phyloP scores from a whole-genome alignment of 192 early-diverging fungal species.

The Mortierella antarctica region DNA sequence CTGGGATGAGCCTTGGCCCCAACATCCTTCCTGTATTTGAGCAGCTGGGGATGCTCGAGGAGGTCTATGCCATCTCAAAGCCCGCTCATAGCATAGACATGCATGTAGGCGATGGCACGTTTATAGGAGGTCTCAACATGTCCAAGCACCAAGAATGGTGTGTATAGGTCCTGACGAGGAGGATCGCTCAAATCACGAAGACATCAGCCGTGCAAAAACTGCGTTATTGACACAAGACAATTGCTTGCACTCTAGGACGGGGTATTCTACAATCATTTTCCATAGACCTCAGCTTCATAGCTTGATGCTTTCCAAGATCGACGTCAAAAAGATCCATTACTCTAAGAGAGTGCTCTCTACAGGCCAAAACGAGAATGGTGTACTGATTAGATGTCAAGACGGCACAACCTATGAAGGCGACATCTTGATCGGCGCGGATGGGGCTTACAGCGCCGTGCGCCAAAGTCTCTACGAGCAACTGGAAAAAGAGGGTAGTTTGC shows the following conservation, averaged over 20 bases:
- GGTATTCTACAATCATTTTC: background rate
- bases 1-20: conserved; percentile 5
- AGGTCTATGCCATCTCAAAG: conserved; percentile 8
- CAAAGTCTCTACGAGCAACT: conserved; percentile 21
- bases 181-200: background rate
- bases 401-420: conserved; percentile 32
- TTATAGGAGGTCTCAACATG: conserved; percentile 2
- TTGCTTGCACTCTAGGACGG: background rate
- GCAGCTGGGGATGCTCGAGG: conserved; percentile 29
- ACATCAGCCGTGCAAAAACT: background rate
- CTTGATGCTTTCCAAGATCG: conserved; percentile 13
- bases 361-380: conserved; percentile 22
- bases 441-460: conserved; percentile 43
- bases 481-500: conserved; percentile 4
- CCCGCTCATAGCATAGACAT: conserved; percentile 20
- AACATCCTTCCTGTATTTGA: conserved; percentile 34
- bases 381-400: conserved; percentile 24
- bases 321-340: conserved; percentile 3
- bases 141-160: no score
- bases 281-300: conserved; percentile 12
- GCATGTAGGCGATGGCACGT: conserved; percentile 6
- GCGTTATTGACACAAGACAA: background rate
- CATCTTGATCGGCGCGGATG: conserved; percentile 52
- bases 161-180: no score
- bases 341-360: conserved; percentile 24